phyloP scores from a whole-genome alignment of 345 rosid genomes.

The Toxicodendron radicans region DNA sequence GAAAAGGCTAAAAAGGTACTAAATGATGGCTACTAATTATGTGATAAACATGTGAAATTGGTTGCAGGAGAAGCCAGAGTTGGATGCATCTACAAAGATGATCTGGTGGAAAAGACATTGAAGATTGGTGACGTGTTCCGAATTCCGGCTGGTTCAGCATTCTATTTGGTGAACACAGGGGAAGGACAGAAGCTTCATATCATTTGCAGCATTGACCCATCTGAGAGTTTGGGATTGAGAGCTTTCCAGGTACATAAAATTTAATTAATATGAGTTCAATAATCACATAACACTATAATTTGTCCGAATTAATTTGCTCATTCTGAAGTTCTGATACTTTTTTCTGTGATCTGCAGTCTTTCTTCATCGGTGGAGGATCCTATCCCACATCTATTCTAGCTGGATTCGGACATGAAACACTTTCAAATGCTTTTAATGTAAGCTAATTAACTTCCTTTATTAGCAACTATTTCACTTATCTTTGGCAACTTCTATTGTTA shows the following conservation, averaged over 20 bases:
- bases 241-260: constrained; percentile 57
- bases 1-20: neutral
- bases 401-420: constrained; percentile 62
- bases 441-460: constrained; percentile 14
- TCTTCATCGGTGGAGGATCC: constrained; percentile 82
- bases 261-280: too few species aligned
- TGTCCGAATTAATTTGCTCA: neutral
- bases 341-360: constrained; percentile 48
- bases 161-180: constrained; percentile 67
- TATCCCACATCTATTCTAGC: constrained; percentile 57
- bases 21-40: neutral
- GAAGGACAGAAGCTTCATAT: constrained; percentile 67
- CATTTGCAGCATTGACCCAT: constrained; percentile 65
- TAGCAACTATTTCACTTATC: neutral
- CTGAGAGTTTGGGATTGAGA: constrained; percentile 64
- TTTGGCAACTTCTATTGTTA: too few species aligned
- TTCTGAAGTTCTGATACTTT: neutral
- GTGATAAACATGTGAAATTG: neutral
- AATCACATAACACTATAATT: too few species aligned
- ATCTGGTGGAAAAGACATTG: constrained; percentile 52
- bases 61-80: constrained; percentile 77
- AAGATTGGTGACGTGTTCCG: constrained; percentile 63
- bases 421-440: constrained; percentile 75
- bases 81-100: constrained; percentile 57
- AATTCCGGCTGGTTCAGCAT: constrained; percentile 74